These are phyloP conservation scores for Cocos nucifera DNA, from an alignment of 176 grass and related monocot genomes.

Conservation along the genomic window DNA sequence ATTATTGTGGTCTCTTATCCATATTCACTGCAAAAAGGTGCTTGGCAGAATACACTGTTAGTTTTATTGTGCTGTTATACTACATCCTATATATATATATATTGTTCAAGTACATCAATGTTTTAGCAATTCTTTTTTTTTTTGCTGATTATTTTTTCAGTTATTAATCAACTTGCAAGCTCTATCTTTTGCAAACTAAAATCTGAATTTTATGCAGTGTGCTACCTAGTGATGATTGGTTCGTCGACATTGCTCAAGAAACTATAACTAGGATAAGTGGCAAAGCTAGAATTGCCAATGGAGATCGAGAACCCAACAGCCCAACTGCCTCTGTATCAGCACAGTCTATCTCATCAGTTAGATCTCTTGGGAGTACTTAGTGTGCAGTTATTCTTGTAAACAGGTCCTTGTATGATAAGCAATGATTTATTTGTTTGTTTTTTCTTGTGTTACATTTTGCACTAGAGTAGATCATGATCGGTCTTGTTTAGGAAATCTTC, in stretches of 20 bases:
- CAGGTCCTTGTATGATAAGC: slow-evolving; percentile 18
- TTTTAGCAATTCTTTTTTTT: too few relatives aligned
- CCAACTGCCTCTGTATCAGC: slow-evolving; percentile 87
- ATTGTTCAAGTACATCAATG: too few relatives aligned
- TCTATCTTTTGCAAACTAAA: background rate
- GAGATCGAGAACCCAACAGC: slow-evolving; percentile 71
- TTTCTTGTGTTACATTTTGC: slow-evolving; percentile 1
- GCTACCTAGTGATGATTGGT: slow-evolving; percentile 70
- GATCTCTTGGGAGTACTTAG: slow-evolving; percentile 55
- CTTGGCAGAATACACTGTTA: too few relatives aligned
- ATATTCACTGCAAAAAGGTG: too few relatives aligned
- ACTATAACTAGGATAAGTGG: slow-evolving; percentile 64
- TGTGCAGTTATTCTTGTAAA: slow-evolving; percentile 20
- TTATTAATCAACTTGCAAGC: background rate
- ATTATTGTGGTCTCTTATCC: too few relatives aligned
- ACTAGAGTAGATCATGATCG: background rate
- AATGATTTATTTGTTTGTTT: background rate
- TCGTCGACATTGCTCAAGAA: slow-evolving; percentile 74
- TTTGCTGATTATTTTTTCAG: too few relatives aligned
- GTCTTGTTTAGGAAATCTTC: background rate
- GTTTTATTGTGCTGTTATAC: too few relatives aligned
- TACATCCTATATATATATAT: too few relatives aligned
- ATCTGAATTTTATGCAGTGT: slow-evolving; percentile 38
- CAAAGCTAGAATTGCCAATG: slow-evolving; percentile 49
- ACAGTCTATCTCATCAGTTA: slow-evolving; percentile 75